phyloP scores from a whole-genome alignment of 2,329 filamentous ascomycete species.

The Arthrocladium fulminans region DNA sequence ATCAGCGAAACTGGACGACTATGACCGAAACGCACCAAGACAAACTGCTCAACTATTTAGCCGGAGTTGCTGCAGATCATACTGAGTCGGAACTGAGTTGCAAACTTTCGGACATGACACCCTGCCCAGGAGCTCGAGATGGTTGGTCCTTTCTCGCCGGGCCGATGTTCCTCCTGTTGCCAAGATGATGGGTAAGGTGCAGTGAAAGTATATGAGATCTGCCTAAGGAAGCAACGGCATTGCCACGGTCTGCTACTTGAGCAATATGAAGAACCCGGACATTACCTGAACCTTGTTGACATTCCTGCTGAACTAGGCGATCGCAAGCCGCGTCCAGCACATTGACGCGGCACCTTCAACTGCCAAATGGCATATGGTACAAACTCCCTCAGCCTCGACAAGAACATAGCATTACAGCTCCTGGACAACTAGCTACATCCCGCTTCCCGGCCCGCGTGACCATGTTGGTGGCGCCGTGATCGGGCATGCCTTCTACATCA shows the following conservation, averaged over 20 bases:
- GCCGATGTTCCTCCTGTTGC: background rate
- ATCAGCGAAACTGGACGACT: background rate
- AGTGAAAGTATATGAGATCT: background rate
- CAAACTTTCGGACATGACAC: background rate
- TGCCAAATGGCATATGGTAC: background rate
- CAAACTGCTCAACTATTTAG: too few relatives aligned
- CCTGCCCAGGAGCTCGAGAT: background rate
- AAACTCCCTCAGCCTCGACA: background rate
- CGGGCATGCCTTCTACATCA: slow-evolving; percentile 29
- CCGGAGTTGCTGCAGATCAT: background rate
- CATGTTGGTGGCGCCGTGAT: slow-evolving; percentile 29
- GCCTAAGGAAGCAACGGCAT: too few relatives aligned
- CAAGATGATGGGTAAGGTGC: background rate
- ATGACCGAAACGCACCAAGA: background rate
- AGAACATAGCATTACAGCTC: background rate
- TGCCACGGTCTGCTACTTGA: too few relatives aligned
- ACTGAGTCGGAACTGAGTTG: background rate
- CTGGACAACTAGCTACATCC: background rate
- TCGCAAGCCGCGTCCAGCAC: background rate
- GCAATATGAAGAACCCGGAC: background rate
- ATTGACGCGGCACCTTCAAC: background rate
- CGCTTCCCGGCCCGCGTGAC: slow-evolving; percentile 30
- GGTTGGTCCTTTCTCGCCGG: background rate
- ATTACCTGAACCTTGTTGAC: background rate
- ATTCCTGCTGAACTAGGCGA: background rate